Base-by-base conservation (phyloP, 805 yeast genomes). In the Nakazawaea ernobii region DNA sequence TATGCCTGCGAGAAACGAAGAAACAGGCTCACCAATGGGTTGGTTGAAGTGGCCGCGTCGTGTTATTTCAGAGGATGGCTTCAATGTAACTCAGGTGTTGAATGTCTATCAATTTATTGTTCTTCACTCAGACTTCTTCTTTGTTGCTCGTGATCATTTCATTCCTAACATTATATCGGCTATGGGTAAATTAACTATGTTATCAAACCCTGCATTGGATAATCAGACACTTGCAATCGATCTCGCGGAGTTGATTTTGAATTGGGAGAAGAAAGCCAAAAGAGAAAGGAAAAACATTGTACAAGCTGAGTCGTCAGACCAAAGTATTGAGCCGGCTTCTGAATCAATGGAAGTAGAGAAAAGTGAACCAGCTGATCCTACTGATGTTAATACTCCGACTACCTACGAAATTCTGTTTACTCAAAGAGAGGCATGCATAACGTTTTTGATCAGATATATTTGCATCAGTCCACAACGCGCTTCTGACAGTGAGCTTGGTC, bases 41-140 rank as follows among this genome's bases (percentile, higher is more conserved):
- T 94, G 98, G 98, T 77, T 94, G 44, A 91, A 87, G 55, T 90
- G 96, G 91, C 96, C 97, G 0, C 81, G 97, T 54, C 75, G 97
- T 45, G 94, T 92, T 1, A 71, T 94, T 11, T 82, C 91, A 2
- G 98, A 95, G 59, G 95, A 90, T 58, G 92, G 94, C 0, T 86
- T 83, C 59, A 89, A 81, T 57, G 90, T 89, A 3, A 79, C 84
- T 2, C 96, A 89, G 58, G 96, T 91, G 35, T 69, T 87, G 51
- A 86, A 87, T 50, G 86, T 94, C 10, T 94, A 89, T 55, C 95
- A 89, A 59, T 89, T 92, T 56, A 79, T 94, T 63, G 88, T 88
- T 32, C 84, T 82, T 43, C 95, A 94, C 55, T 79, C 95, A 0
- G 92, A 84, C 49, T 67, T 89, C 44, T 94, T 94, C 63, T 92